phyloP scores from a whole-genome alignment of 2,329 filamentous ascomycete species.

The Seiridium unicorne region DNA sequence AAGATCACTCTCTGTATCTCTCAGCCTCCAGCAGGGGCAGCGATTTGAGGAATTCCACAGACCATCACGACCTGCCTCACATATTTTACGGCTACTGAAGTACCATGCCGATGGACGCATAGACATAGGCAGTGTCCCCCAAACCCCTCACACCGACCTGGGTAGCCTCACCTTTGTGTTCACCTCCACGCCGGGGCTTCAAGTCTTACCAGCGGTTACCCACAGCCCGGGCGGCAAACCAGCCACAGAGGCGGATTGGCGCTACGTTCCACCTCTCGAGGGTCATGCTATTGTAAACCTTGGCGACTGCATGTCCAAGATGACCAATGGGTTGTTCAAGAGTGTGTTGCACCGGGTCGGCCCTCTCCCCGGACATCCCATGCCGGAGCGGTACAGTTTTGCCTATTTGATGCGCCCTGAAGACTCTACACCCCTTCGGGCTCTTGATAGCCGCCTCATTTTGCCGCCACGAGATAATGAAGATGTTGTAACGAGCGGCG shows the following conservation, averaged over 20 bases:
- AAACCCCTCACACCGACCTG: background rate
- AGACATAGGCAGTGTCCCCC: background rate
- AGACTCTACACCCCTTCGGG: background rate
- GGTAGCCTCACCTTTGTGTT: background rate
- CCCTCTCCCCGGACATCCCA: background rate
- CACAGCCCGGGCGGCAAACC: background rate
- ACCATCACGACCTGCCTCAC: background rate
- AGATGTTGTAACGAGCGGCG: background rate
- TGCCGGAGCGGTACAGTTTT: background rate
- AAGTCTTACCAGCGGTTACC: background rate
- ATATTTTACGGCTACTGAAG: background rate
- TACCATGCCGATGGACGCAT: background rate
- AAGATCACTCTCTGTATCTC: background rate
- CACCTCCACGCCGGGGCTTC: background rate
- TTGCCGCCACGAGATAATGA: background rate
- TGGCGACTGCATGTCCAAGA: background rate
- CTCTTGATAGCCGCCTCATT: background rate
- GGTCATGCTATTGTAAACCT: background rate
- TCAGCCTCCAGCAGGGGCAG: background rate
- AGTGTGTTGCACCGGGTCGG: background rate
- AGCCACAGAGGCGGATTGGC: background rate
- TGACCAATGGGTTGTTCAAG: background rate
- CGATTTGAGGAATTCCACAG: background rate
- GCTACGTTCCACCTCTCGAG: background rate
- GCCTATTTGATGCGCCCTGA: background rate